phyloP scores from a whole-genome alignment of 441 rosid species.

The Corymbia citriodora region DNA sequence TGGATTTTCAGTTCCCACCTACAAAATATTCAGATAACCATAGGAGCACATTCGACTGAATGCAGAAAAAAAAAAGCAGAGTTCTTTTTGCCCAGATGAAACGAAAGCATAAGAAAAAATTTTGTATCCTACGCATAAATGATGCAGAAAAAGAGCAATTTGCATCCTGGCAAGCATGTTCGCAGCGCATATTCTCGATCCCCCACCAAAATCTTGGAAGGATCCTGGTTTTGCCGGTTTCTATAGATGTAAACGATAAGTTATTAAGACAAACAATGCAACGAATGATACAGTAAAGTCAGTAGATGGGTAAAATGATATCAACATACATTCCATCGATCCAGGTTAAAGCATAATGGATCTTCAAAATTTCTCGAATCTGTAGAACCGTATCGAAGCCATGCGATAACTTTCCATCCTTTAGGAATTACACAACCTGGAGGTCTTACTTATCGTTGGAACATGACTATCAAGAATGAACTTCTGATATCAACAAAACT shows the following conservation, averaged over 20 bases:
- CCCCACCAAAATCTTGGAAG: conserved; percentile 26
- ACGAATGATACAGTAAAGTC: background rate
- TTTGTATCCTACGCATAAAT: conserved; percentile 39
- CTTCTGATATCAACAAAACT: background rate
- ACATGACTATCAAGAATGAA: background rate
- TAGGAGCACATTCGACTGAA: background rate
- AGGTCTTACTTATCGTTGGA: background rate
- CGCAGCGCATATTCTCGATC: conserved; percentile 28
- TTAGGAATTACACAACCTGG: conserved; percentile 34
- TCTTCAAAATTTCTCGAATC: conserved; percentile 32
- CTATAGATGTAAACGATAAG: background rate
- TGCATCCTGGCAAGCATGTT: conserved; percentile 32
- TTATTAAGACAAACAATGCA: background rate
- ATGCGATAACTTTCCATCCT: conserved; percentile 31
- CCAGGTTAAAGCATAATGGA: conserved; percentile 34
- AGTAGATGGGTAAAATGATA: background rate
- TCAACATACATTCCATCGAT: conserved; percentile 30
- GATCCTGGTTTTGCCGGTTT: conserved; percentile 18
- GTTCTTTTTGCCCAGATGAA: too few species aligned
- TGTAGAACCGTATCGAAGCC: conserved; percentile 26
- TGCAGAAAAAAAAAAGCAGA: too few species aligned
- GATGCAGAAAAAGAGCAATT: conserved; percentile 30
- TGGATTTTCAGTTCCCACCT: conserved; percentile 40
- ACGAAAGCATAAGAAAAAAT: background rate
- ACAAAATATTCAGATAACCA: background rate